Conservation (phyloP, 106 monocot genomes). For the Dendrobium huoshanense region DNA sequence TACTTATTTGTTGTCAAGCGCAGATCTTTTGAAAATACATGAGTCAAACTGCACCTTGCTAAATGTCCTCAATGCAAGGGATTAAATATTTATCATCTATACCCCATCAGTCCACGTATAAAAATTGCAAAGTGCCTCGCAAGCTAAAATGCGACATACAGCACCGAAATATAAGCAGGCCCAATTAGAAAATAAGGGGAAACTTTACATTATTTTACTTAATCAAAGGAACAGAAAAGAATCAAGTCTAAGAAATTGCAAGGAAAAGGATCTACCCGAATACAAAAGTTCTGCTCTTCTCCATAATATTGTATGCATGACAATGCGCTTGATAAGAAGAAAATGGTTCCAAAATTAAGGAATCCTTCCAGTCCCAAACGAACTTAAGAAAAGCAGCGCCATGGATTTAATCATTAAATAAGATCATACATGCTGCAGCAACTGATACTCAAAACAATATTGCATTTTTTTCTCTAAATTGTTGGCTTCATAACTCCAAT, state of each 20-base stretch:
- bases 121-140: not conserved
- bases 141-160: not conserved
- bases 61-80: not conserved
- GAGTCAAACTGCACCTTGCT: not conserved
- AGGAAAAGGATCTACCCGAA: not conserved
- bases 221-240: not conserved
- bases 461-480: not conserved
- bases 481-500: not conserved
- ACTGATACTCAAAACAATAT: not conserved
- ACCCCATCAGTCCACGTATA: not conserved
- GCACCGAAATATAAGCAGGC: not conserved
- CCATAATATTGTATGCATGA: not conserved
- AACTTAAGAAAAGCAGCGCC: not conserved
- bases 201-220: not conserved
- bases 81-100: not conserved
- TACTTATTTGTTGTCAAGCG: not conserved
- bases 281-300: not conserved
- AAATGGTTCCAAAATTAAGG: not conserved
- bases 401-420: not conserved
- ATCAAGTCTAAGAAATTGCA: not conserved
- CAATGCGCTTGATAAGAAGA: not conserved
- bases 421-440: not conserved
- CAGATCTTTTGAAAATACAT: not conserved
- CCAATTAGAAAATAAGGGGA: not conserved
- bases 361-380: not conserved